Percentiles rank a stretch among this genome's conserved stretches.
Conservation (phyloP, 768 basidiomycete genomes). For the Xanthoconium purpureum region DNA sequence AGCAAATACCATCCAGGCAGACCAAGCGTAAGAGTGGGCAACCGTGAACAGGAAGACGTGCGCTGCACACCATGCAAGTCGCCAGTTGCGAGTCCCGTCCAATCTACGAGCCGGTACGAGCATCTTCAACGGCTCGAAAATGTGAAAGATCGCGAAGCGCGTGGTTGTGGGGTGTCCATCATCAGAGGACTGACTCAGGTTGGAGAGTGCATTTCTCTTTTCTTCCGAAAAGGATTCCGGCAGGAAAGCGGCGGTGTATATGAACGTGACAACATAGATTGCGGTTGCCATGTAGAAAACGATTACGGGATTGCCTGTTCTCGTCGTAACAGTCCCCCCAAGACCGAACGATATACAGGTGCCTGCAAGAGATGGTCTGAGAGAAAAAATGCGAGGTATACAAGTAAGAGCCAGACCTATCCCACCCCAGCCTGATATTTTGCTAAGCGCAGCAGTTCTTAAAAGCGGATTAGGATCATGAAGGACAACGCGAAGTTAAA, state of each 20-base stretch:
- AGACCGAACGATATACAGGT: slow-evolving; percentile 25
- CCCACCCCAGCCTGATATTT: slow-evolving; percentile 27
- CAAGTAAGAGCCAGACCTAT: slow-evolving; percentile 16
- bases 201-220: slow-evolving; percentile 15
- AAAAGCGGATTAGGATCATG: slow-evolving; percentile 1
- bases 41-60: slow-evolving; percentile 24
- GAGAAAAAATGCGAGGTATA: neutral
- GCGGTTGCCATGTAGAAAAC: slow-evolving; percentile 22
- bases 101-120: slow-evolving; percentile 17
- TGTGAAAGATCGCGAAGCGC: neutral
- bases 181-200: neutral
- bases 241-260: slow-evolving; percentile 25
- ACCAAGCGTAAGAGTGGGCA: slow-evolving; percentile 11
- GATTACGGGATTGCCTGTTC: slow-evolving; percentile 16
- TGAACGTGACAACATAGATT: slow-evolving; percentile 13
- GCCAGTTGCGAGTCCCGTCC: slow-evolving; percentile 26
- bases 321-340: slow-evolving; percentile 31
- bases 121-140: slow-evolving; percentile 26
- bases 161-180: neutral
- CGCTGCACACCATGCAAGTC: slow-evolving; percentile 26
- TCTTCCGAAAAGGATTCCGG: slow-evolving; percentile 32
- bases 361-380: slow-evolving; percentile 14
- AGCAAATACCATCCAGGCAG: slow-evolving; percentile 22
- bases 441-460: slow-evolving; percentile 29
- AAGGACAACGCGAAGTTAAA: neutral